These are phyloP conservation scores for Neurospora sp. DNA, from an alignment of 495 filamentous ascomycete genomes.

Conservation along the genomic window DNA sequence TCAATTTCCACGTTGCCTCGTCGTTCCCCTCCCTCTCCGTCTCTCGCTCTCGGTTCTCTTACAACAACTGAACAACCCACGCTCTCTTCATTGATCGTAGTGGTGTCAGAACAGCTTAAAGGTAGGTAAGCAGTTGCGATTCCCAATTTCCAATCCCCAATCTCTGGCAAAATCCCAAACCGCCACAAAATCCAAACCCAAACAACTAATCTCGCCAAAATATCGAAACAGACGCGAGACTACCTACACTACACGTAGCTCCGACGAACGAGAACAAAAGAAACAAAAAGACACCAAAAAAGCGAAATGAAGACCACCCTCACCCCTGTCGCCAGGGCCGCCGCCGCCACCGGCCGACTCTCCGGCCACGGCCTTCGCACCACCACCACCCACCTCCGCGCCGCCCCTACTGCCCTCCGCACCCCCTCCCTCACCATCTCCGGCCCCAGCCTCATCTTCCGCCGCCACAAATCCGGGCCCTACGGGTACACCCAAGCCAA, in stretches of 20 bases:
- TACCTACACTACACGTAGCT: neutral
- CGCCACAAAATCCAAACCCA: neutral
- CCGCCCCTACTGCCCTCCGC: neutral
- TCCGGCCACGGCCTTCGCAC: neutral
- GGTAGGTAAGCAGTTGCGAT: neutral
- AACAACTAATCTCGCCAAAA: neutral
- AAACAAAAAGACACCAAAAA: neutral
- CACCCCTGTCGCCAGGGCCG: neutral
- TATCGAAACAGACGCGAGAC: neutral
- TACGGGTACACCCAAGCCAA: constrained; percentile 98
- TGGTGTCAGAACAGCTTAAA: neutral
- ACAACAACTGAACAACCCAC: neutral
- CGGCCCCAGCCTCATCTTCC: neutral
- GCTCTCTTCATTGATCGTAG: neutral
- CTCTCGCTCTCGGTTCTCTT: neutral
- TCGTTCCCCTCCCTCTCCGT: neutral
- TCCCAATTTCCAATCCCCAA: neutral
- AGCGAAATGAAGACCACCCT: neutral
- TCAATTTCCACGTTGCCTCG: neutral
- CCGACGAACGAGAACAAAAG: neutral
- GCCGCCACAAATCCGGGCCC: constrained; percentile 38
- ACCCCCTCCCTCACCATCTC: neutral
- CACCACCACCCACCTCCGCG: neutral
- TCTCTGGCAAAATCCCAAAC: neutral
- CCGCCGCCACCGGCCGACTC: neutral